Evolutionary conservation across 257 asterid species (phyloP).

Genomic region (Penstemon barbatus): DNA sequence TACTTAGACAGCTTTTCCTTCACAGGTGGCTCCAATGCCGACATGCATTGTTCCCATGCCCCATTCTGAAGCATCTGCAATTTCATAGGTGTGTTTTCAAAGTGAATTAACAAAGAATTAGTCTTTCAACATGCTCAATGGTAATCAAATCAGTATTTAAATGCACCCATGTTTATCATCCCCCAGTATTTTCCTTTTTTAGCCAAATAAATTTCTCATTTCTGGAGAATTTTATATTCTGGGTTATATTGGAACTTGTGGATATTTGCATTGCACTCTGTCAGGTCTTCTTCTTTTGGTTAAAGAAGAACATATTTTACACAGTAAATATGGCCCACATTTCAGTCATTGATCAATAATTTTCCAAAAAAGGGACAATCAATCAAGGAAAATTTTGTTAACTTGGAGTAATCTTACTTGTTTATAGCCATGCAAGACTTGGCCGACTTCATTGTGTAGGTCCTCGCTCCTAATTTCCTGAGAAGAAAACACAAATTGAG

Average conservation of each 20-base stretch:
- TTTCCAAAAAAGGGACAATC: background rate
- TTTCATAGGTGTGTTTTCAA: background rate
- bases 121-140: background rate
- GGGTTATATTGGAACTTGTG: background rate
- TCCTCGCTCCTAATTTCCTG: slow-evolving; percentile 95
- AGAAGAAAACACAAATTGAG: slow-evolving; percentile 27
- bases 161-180: background rate
- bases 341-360: no score
- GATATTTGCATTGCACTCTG: background rate
- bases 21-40: slow-evolving; percentile 75
- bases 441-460: slow-evolving; percentile 80
- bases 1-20: slow-evolving; percentile 63
- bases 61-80: slow-evolving; percentile 81
- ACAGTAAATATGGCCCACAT: no score
- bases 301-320: no score
- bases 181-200: background rate
- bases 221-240: background rate
- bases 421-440: slow-evolving; percentile 88
- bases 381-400: background rate
- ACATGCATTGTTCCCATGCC: slow-evolving; percentile 91
- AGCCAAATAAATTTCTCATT: background rate
- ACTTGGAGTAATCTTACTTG: slow-evolving; percentile 54
- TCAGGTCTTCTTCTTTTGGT: background rate
- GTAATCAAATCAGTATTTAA: slow-evolving; percentile 1
- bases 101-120: background rate